Conservation (phyloP, 2,329 filamentous ascomycete species). For the Cyclaneusma minus region DNA sequence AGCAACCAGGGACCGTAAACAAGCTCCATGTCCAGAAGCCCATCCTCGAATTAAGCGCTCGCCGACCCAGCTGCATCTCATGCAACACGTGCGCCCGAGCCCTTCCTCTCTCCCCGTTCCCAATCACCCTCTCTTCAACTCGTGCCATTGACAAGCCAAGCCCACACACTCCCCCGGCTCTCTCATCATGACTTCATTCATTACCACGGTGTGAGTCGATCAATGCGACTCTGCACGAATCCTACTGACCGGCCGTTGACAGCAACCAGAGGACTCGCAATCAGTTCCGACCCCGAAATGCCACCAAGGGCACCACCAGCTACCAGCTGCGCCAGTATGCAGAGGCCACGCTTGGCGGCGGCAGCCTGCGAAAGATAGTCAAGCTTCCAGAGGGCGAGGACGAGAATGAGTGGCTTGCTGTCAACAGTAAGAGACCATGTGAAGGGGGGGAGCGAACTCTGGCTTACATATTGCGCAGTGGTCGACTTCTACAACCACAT, state of each 20-base stretch:
- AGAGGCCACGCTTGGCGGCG: constrained; percentile 88
- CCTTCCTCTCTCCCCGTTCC: no score
- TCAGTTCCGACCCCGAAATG: constrained; percentile 77
- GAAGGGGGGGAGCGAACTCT: not conserved
- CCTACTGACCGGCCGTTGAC: no score
- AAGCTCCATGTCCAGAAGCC: no score
- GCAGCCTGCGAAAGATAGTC: constrained; percentile 88
- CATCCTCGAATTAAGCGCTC: no score
- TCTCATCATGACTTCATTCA: constrained; percentile 57
- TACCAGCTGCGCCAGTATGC: constrained; percentile 97
- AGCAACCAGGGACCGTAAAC: no score
- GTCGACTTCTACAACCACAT: constrained; percentile 99
- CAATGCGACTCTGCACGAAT: no score
- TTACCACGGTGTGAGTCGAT: constrained; percentile 63
- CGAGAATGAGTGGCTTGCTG: constrained; percentile 93
- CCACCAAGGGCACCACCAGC: constrained; percentile 72
- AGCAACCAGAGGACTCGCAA: constrained; percentile 80
- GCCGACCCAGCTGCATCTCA: no score
- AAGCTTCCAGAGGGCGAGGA: constrained; percentile 96
- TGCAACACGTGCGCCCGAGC: no score
- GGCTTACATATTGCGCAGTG: constrained; percentile 39
- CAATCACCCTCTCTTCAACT: no score
- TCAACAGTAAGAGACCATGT: constrained; percentile 56
- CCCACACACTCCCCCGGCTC: no score
- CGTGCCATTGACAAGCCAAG: no score